phyloP scores from a whole-genome alignment of 768 basidiomycete genomes.

The Obba rivulosa region DNA sequence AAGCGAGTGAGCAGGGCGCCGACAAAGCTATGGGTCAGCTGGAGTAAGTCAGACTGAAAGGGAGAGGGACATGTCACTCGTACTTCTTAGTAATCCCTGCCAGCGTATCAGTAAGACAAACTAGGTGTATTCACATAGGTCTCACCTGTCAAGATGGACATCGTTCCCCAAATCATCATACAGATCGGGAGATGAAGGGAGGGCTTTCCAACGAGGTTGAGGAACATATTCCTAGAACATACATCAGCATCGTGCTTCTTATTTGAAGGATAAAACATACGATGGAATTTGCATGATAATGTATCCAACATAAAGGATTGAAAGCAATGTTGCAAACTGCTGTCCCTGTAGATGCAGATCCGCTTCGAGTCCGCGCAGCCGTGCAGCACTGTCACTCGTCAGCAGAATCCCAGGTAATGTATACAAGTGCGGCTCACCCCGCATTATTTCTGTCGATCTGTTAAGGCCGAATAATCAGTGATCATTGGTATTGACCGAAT shows the following conservation, averaged over 20 bases:
- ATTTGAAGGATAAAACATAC: constrained; percentile 30
- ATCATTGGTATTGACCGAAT: neutral
- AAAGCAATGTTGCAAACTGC: constrained; percentile 64
- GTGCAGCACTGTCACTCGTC: constrained; percentile 48
- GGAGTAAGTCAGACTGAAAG: constrained; percentile 8
- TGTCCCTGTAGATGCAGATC: constrained; percentile 58
- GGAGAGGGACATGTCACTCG: neutral
- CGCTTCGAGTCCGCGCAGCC: constrained; percentile 64
- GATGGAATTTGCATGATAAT: constrained; percentile 78
- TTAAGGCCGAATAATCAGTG: neutral
- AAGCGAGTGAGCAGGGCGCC: constrained; percentile 66
- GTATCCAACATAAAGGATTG: constrained; percentile 67
- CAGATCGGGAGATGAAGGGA: constrained; percentile 62
- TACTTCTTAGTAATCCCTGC: constrained; percentile 31
- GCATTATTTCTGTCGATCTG: constrained; percentile 73
- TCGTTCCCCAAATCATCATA: constrained; percentile 68
- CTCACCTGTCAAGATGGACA: constrained; percentile 38
- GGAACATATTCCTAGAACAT: constrained; percentile 58
- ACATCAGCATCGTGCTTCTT: neutral
- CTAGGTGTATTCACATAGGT: constrained; percentile 18
- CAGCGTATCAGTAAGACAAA: constrained; percentile 27
- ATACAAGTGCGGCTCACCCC: constrained; percentile 35
- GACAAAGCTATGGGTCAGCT: constrained; percentile 34
- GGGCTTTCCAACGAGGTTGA: constrained; percentile 62
- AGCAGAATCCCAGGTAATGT: neutral